These are phyloP conservation scores for Papilionanthe hybrid DNA, from an alignment of 116 monocot species.

Conservation along the genomic window DNA sequence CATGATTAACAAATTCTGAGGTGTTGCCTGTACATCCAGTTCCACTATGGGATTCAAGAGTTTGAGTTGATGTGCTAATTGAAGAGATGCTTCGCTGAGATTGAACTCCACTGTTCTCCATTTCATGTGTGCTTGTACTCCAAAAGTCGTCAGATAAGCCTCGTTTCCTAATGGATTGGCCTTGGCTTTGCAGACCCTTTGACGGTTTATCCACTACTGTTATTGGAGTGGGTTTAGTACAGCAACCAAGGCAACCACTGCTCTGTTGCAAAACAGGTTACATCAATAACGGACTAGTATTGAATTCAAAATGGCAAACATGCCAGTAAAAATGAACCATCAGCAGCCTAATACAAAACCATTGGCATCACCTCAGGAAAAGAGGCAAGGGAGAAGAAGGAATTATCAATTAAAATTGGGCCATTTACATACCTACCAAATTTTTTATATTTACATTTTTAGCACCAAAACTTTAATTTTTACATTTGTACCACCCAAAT, in stretches of 20 bases:
- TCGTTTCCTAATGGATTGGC: slow-evolving; percentile 49
- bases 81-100: slow-evolving; percentile 91
- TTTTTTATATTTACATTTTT: no score
- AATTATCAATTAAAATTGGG: no score
- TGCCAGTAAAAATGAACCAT: not conserved
- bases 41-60: slow-evolving; percentile 51
- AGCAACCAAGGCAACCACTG: slow-evolving; percentile 99
- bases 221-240: slow-evolving; percentile 72
- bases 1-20: slow-evolving; percentile 89
- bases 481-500: no score
- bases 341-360: not conserved
- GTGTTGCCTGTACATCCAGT: slow-evolving; percentile 52
- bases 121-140: slow-evolving; percentile 92
- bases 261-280: slow-evolving; percentile 84
- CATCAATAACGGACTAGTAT: not conserved
- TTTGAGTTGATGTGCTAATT: slow-evolving; percentile 62
- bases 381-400: not conserved
- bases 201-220: slow-evolving; percentile 88
- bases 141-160: slow-evolving; percentile 78
- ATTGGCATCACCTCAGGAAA: not conserved
- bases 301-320: not conserved
- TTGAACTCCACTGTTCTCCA: slow-evolving; percentile 87
- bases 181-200: slow-evolving; percentile 84
- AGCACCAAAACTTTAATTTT: no score
- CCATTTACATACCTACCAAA: no score